Evolutionary conservation across 306 rosid genomes (phyloP).

Genomic region (Mimosa pudica): DNA sequence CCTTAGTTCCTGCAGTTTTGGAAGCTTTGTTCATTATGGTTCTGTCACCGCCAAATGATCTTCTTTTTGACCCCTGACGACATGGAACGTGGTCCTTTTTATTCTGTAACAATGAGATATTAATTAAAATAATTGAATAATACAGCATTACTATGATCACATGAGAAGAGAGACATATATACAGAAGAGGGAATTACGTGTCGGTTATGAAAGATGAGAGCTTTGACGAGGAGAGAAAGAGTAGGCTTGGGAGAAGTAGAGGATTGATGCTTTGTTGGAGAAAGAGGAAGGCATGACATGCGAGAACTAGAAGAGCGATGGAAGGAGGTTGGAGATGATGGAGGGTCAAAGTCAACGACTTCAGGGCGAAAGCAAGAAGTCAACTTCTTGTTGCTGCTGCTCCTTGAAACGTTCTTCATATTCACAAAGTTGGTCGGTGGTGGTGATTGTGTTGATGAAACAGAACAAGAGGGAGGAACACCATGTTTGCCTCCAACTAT

Average conservation of each 20-base stretch:
- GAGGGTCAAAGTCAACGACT: constrained; percentile 52
- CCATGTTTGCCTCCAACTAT: background rate
- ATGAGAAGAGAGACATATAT: background rate
- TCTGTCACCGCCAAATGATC: background rate
- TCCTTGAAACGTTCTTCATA: constrained; percentile 63
- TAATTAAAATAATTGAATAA: background rate
- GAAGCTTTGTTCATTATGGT: background rate
- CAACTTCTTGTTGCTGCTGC: constrained; percentile 45
- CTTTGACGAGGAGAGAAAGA: constrained; percentile 51
- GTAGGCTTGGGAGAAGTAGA: constrained; percentile 39
- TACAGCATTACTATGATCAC: background rate
- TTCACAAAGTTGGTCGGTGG: no score
- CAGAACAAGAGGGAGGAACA: background rate
- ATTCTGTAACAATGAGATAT: constrained; percentile 39
- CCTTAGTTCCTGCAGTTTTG: constrained; percentile 10
- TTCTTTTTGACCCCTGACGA: constrained; percentile 39
- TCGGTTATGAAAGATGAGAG: constrained; percentile 27
- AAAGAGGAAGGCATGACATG: constrained; percentile 21
- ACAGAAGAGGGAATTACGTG: constrained; percentile 43
- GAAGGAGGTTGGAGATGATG: constrained; percentile 24
- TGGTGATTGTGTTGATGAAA: no score
- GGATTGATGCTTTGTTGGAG: constrained; percentile 14
- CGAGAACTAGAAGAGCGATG: constrained; percentile 35
- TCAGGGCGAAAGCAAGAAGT: constrained; percentile 66
- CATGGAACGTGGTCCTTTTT: constrained; percentile 38